These are phyloP conservation scores for Hypoxylon sp. DNA, from an alignment of 2,329 filamentous ascomycete genomes.

Conservation along the genomic window DNA sequence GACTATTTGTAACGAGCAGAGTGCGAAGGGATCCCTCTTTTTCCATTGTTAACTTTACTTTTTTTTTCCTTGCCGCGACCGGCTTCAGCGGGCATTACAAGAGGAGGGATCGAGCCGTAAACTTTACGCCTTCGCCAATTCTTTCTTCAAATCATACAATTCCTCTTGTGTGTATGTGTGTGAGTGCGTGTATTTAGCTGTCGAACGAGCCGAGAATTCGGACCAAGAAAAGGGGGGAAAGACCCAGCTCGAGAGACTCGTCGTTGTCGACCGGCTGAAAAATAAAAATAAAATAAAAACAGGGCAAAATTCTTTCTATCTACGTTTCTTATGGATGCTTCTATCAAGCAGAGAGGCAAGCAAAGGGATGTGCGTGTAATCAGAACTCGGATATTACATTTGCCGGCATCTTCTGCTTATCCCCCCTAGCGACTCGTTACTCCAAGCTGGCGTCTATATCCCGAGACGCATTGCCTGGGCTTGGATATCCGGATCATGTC, in stretches of 20 bases:
- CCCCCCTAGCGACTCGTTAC: not conserved
- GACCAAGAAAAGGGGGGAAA: not conserved
- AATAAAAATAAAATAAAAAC: no score
- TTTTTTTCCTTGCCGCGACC: not conserved
- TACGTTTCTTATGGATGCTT: not conserved
- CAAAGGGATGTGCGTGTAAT: not conserved
- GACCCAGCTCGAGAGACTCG: not conserved
- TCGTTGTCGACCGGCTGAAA: not conserved
- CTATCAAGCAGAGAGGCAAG: not conserved
- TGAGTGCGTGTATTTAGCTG: no score
- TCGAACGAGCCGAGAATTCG: not conserved
- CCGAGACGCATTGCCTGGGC: no score
- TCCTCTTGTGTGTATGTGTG: no score
- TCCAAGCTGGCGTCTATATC: no score
- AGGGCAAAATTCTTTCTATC: conserved; percentile 1
- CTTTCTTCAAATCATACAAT: no score
- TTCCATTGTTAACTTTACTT: no score
- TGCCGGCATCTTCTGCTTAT: not conserved
- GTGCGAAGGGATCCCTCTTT: not conserved
- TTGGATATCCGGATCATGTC: no score
- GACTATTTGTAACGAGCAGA: not conserved
- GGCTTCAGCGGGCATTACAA: not conserved
- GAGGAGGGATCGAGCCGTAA: no score
- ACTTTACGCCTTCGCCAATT: no score
- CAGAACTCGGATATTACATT: not conserved